Conservation (phyloP, 2,329 filamentous ascomycete species). For the Pseudopithomyces maydicus region DNA sequence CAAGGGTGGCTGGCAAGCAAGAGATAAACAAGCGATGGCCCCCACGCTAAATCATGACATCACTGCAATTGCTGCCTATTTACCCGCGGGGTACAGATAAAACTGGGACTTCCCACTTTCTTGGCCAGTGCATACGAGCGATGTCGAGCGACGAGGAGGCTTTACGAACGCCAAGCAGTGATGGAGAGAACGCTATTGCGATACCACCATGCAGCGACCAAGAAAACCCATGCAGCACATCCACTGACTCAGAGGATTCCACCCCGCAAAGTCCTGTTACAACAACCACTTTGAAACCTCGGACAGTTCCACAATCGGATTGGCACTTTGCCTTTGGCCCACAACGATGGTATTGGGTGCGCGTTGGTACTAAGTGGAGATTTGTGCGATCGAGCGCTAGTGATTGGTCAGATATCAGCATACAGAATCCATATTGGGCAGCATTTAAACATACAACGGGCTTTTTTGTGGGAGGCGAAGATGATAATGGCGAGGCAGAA, state of each 20-base stretch:
- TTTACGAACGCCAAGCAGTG: not conserved
- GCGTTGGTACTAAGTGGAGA: not conserved
- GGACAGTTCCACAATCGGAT: not conserved
- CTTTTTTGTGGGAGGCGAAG: not conserved
- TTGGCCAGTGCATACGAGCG: not conserved
- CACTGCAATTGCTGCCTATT: not conserved
- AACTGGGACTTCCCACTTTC: not conserved
- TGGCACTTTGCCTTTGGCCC: not conserved
- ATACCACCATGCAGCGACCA: not conserved
- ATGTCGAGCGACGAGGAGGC: not conserved
- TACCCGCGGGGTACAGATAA: not conserved
- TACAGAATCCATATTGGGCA: not conserved
- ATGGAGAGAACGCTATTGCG: not conserved
- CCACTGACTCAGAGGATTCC: not conserved
- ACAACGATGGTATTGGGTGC: not conserved
- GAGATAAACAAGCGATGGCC: too few relatives aligned
- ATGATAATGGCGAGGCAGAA: not conserved
- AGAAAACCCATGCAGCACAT: not conserved
- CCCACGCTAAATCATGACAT: not conserved
- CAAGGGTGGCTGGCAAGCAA: too few relatives aligned
- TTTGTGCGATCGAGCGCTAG: not conserved
- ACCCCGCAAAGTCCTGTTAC: not conserved
- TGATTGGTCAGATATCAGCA: not conserved
- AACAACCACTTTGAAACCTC: not conserved
- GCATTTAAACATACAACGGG: constrained; percentile 5